phyloP scores from a whole-genome alignment of 371 early-diverging fungal genomes.

The Enterospora canceri region DNA sequence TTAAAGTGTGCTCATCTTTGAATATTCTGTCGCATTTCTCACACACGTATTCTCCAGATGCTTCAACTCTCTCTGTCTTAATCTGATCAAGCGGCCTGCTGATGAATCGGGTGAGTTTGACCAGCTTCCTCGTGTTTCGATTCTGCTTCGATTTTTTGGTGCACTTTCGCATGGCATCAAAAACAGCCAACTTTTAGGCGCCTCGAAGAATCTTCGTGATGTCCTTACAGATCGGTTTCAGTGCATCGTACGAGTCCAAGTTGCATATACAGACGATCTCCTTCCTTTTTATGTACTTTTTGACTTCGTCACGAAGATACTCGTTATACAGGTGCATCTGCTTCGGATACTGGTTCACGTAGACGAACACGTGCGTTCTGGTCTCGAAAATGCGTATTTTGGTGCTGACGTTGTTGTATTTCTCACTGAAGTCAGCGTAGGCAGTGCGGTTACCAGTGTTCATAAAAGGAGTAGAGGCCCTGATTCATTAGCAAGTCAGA shows the following conservation, averaged over 20 bases:
- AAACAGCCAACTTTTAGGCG: background rate
- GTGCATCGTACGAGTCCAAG: slow-evolving; percentile 19
- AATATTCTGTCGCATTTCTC: slow-evolving; percentile 5
- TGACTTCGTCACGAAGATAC: slow-evolving; percentile 14
- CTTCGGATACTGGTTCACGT: slow-evolving; percentile 27
- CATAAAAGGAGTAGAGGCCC: background rate
- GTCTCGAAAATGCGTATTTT: slow-evolving; percentile 36
- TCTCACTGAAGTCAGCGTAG: slow-evolving; percentile 32
- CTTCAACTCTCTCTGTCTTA: background rate
- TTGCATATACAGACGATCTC: slow-evolving; percentile 29
- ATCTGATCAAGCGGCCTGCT: slow-evolving; percentile 4
- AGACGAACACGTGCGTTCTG: slow-evolving; percentile 38
- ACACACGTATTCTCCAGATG: background rate
- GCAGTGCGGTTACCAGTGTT: slow-evolving; percentile 6
- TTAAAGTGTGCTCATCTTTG: slow-evolving; percentile 3
- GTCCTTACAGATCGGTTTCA: slow-evolving; percentile 14
- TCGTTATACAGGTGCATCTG: slow-evolving; percentile 40
- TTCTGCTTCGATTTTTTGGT: slow-evolving; percentile 1
- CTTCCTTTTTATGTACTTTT: slow-evolving; percentile 15
- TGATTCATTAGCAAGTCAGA: background rate
- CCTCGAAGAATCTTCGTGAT: background rate
- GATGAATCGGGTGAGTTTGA: background rate
- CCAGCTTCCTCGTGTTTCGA: background rate
- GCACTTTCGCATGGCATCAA: background rate
- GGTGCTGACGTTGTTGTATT: slow-evolving; percentile 18